A percentile compares a stretch with the other conserved stretches of the same genome.
Conservation (phyloP, 2,329 filamentous ascomycete species). For the Tolypocladium amazonense region DNA sequence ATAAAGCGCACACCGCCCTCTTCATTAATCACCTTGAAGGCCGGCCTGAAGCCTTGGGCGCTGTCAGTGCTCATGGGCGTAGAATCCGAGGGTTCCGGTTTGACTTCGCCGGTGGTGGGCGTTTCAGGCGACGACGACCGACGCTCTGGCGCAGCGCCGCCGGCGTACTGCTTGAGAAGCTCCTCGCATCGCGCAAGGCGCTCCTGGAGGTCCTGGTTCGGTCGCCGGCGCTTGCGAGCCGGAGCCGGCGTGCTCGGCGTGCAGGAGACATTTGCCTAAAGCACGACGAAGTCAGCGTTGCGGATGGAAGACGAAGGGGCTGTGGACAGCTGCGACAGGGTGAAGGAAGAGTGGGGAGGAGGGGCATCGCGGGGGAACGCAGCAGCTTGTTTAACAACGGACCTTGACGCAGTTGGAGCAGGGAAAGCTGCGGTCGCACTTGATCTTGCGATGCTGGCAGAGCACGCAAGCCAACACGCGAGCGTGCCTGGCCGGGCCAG, state of each 20-base stretch:
- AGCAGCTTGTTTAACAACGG: conserved; percentile 7
- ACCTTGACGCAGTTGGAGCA: conserved; percentile 53
- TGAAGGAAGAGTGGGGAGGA: background rate
- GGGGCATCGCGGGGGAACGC: background rate
- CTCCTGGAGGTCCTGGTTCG: conserved; percentile 52
- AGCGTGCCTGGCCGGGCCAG: conserved; percentile 24
- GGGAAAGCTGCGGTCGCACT: conserved; percentile 48
- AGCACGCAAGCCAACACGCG: conserved; percentile 44
- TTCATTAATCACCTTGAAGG: conserved; percentile 44
- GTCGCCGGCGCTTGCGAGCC: conserved; percentile 45
- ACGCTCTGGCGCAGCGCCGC: conserved; percentile 17
- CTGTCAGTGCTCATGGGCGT: conserved; percentile 17
- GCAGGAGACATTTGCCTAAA: conserved; percentile 47
- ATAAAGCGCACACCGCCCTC: conserved; percentile 46
- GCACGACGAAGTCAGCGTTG: conserved; percentile 5
- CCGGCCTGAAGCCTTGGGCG: conserved; percentile 28
- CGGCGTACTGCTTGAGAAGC: conserved; percentile 45
- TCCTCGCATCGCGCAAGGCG: conserved; percentile 48
- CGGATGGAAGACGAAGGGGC: background rate
- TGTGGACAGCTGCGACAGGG: background rate
- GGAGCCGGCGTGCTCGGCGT: conserved; percentile 50
- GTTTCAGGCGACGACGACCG: conserved; percentile 5
- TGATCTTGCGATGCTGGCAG: conserved; percentile 53
- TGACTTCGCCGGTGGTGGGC: conserved; percentile 7
- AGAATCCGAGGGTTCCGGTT: conserved; percentile 14